Base-by-base conservation (phyloP, 1,284 basidiomycete species). In the Cryptococcus hybrid region DNA sequence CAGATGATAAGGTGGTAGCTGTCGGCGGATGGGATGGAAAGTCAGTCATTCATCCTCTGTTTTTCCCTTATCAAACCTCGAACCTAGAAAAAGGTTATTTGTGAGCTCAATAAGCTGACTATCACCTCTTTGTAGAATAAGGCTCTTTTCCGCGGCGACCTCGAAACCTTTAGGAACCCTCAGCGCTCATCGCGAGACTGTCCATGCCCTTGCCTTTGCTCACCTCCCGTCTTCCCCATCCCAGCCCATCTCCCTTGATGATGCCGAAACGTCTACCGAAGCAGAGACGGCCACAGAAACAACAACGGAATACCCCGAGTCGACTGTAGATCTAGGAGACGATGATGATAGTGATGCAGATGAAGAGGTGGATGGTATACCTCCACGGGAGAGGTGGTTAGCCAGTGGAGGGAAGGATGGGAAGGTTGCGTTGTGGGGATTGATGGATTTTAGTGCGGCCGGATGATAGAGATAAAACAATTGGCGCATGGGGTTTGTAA, bases 11-110 rank as follows among this genome's bases (percentile, higher is more conserved):
- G 35, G 84, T 93, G 0, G 88, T 89, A 62, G 90, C 89, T 0
- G 79, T 91, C 1, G 91, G 88, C 3, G 89, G 90, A 0, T 94
- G 92, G 92, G 91, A 94, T 64, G 91, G 92, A 38, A 84, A 82
- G 91, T 91, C 63, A 67, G 86, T 30, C 42, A 3, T 7, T 18
- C 45, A 9, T 7, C n/a, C 37, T 34, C 47, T 11, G 30, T 39
- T 34, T 37, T 15, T 38, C 7, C 8, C 37, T 24, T 24, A 45
- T 13, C 47, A 52, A 6, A 40, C 49, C 38, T 38, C 49, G 6
- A 54, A 30, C 30, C 30, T 30, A 30, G 30, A 4, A 30, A 30
- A 30, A n/a, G 40, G 6, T 13, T 15, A 13, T 47, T n/a, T 35
- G 46, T 43, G 30, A 18, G 46, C 38, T 13, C 8, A 18, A 11